phyloP scores from a whole-genome alignment of 2,329 filamentous ascomycete genomes.

The Beauveria rudraprayagi region DNA sequence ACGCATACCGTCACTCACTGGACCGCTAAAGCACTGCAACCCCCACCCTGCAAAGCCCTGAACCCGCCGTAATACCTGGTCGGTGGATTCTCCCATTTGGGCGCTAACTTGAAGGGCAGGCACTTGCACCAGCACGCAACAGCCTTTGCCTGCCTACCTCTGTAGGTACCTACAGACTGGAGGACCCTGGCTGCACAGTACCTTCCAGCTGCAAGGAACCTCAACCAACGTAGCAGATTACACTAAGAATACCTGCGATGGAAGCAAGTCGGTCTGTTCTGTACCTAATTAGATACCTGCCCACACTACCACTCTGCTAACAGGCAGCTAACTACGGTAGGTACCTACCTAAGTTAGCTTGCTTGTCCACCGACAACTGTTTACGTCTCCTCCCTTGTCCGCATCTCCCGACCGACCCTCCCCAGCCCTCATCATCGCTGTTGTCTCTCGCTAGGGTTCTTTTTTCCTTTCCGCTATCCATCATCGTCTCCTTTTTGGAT shows the following conservation, averaged over 20 bases:
- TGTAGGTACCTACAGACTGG: too few relatives aligned
- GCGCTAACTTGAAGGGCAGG: not conserved
- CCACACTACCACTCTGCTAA: too few relatives aligned
- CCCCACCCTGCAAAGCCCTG: not conserved
- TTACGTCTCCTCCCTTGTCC: not conserved
- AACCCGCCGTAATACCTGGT: not conserved
- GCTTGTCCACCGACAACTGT: not conserved
- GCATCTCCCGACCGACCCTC: conserved; percentile 5
- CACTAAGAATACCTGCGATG: not conserved
- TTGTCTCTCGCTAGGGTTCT: conserved; percentile 1
- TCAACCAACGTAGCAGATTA: not conserved
- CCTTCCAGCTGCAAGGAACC: not conserved
- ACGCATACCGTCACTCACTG: not conserved
- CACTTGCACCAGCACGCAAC: not conserved
- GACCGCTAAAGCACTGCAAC: not conserved
- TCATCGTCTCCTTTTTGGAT: conserved; percentile 10
- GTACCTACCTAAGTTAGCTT: not conserved
- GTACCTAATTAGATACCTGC: too few relatives aligned
- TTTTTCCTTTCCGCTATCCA: conserved; percentile 1
- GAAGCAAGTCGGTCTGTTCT: too few relatives aligned
- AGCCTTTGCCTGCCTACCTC: not conserved
- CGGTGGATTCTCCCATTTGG: not conserved
- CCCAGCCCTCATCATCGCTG: not conserved
- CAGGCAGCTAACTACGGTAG: not conserved
- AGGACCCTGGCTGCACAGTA: not conserved